These are phyloP conservation scores for Phytophthora pistaciae DNA, from an alignment of 352 stramenopile genomes.

Conservation along the genomic window DNA sequence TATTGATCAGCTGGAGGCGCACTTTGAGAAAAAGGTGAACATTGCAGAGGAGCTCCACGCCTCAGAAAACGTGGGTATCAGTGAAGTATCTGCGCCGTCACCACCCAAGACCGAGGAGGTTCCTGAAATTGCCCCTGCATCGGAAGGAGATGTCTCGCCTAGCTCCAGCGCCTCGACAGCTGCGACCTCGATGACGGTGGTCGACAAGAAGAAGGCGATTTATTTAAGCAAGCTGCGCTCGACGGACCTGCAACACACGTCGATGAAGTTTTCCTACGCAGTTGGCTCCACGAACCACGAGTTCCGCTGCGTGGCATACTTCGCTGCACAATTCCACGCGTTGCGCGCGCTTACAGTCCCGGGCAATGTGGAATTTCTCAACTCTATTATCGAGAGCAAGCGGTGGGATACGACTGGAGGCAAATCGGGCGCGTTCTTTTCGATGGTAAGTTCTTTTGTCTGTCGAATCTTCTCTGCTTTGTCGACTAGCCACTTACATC, in stretches of 20 bases:
- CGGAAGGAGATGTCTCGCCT: constrained; percentile 1
- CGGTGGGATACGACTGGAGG: constrained; percentile 81
- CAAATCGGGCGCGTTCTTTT: constrained; percentile 90
- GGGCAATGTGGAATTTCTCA: constrained; percentile 83
- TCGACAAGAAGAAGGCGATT: constrained; percentile 49
- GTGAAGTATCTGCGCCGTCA: constrained; percentile 28
- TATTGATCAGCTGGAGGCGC: constrained; percentile 69
- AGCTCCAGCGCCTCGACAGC: constrained; percentile 15
- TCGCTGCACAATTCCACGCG: constrained; percentile 86
- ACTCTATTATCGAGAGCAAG: constrained; percentile 83
- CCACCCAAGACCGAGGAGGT: constrained; percentile 27
- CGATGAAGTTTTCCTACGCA: constrained; percentile 83
- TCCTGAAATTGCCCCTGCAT: constrained; percentile 6
- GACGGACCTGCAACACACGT: constrained; percentile 77
- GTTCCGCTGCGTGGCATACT: constrained; percentile 81
- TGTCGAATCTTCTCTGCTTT: neutral
- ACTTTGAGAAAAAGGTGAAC: constrained; percentile 65
- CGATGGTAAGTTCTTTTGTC: constrained; percentile 57
- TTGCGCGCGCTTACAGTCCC: constrained; percentile 70
- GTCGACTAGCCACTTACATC: constrained; percentile 6
- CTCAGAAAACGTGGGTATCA: constrained; percentile 28
- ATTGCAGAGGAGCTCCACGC: constrained; percentile 58
- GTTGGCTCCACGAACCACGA: constrained; percentile 57
- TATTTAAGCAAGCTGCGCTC: constrained; percentile 80
- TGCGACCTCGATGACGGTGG: constrained; percentile 27